Conservation (phyloP, 73 alveolate species). For the Halteria grandinella region DNA sequence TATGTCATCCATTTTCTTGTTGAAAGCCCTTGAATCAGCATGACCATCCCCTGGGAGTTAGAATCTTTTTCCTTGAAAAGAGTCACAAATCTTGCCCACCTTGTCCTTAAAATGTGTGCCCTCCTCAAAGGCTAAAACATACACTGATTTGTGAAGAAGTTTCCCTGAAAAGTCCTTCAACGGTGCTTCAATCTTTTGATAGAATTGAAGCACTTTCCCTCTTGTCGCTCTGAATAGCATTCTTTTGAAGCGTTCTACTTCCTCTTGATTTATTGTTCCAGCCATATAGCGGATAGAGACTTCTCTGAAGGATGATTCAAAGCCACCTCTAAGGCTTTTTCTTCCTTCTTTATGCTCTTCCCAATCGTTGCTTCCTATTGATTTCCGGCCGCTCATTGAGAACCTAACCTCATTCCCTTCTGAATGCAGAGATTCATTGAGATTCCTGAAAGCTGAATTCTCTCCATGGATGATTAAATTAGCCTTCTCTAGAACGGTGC, state of each 20-base stretch:
- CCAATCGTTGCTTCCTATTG: too few relatives aligned
- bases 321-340: too few relatives aligned
- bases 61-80: conserved; percentile 81
- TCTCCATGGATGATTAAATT: conserved; percentile 33
- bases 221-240: conserved; percentile 92
- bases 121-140: conserved; percentile 85
- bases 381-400: background rate
- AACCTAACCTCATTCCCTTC: conserved; percentile 36
- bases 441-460: background rate
- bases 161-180: conserved; percentile 61
- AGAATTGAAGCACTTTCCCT: conserved; percentile 87
- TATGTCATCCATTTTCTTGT: conserved; percentile 52
- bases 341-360: too few relatives aligned
- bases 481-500: conserved; percentile 39
- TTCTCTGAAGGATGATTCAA: conserved; percentile 22
- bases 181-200: conserved; percentile 74
- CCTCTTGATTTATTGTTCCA: conserved; percentile 90
- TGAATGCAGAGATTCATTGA: background rate
- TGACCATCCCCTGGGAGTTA: conserved; percentile 68
- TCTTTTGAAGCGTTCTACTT: conserved; percentile 80
- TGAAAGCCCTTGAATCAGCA: conserved; percentile 50
- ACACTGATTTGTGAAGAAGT: conserved; percentile 63
- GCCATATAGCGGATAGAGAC: conserved; percentile 79
- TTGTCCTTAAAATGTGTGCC: conserved; percentile 84
- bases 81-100: conserved; percentile 85